Evolutionary conservation across 176 grass and related monocot genomes (phyloP).

Genomic region (Paspalum vaginatum): DNA sequence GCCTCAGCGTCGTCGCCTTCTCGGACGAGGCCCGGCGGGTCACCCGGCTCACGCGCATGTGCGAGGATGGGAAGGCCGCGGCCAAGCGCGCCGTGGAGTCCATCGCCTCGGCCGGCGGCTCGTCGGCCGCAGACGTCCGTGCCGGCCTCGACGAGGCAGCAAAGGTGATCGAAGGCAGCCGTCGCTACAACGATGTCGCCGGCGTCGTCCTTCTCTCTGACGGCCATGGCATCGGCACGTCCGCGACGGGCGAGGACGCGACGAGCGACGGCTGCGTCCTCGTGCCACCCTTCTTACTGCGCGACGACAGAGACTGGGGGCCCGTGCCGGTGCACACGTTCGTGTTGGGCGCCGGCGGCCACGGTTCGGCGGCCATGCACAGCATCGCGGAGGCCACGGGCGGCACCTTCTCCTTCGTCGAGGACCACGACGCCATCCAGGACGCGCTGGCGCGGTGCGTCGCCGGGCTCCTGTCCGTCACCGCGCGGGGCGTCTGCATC

Average conservation of each 20-base stretch:
- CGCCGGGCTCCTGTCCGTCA: constrained; percentile 50
- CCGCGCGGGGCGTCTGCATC: constrained; percentile 31
- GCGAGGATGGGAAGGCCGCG: not conserved
- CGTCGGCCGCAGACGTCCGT: not conserved
- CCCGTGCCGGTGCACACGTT: not conserved
- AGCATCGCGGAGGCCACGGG: not conserved
- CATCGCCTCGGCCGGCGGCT: constrained; percentile 48
- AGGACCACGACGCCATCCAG: constrained; percentile 36
- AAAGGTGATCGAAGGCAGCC: not conserved
- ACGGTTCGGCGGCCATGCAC: too few relatives aligned
- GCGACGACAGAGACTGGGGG: not conserved
- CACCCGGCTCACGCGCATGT: constrained; percentile 26
- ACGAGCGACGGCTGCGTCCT: too few relatives aligned
- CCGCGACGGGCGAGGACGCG: constrained; percentile 34
- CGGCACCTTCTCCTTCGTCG: not conserved
- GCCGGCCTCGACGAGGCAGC: not conserved
- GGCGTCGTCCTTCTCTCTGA: not conserved
- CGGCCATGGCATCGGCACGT: constrained; percentile 50
- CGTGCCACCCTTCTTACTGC: not conserved
- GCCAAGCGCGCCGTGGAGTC: constrained; percentile 70
- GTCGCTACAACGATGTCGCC: not conserved
- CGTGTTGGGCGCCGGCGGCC: not conserved
- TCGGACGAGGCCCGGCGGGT: too few relatives aligned
- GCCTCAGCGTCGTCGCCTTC: not conserved
- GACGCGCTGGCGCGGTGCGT: constrained; percentile 64